phyloP scores from a whole-genome alignment of 805 yeast genomes.

The Candida argentea region DNA sequence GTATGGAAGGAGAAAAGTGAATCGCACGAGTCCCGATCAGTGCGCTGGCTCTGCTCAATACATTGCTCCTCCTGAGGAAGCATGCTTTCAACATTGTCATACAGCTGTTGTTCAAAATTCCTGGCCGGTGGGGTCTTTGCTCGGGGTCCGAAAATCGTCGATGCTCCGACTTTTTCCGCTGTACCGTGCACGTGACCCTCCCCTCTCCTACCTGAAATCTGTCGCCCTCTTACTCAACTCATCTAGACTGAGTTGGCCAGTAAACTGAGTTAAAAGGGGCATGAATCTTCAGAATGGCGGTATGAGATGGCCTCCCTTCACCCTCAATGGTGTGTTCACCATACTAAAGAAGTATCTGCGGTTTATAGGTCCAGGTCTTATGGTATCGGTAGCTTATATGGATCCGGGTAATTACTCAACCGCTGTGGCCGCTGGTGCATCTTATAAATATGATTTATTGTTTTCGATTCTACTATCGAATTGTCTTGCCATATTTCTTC shows the following conservation, averaged over 20 bases:
- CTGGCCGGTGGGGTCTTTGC: too few relatives aligned
- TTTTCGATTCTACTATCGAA: constrained; percentile 76
- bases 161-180: too few relatives aligned
- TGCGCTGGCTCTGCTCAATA: too few relatives aligned
- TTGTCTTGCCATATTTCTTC: constrained; percentile 78
- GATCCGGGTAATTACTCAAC: constrained; percentile 97
- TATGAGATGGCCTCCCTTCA: neutral
- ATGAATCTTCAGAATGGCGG: neutral
- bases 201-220: neutral
- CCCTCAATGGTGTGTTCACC: constrained; percentile 1
- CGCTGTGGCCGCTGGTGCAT: constrained; percentile 89
- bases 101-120: too few relatives aligned
- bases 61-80: too few relatives aligned
- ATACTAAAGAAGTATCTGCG: constrained; percentile 38
- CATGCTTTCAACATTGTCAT: too few relatives aligned
- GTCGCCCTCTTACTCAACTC: neutral
- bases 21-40: too few relatives aligned
- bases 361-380: constrained; percentile 90
- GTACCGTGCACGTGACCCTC: constrained; percentile 2
- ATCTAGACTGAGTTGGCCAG: constrained; percentile 1
- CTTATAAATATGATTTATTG: constrained; percentile 66
- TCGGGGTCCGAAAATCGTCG: too few relatives aligned
- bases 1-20: constrained; percentile 14
- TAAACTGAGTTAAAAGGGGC: neutral
- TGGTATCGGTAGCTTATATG: constrained; percentile 94